Evolutionary conservation across 352 stramenopile species (phyloP), one percentile per base, ranked within the genome.

Genomic region (Blastocystis sp.): DNA sequence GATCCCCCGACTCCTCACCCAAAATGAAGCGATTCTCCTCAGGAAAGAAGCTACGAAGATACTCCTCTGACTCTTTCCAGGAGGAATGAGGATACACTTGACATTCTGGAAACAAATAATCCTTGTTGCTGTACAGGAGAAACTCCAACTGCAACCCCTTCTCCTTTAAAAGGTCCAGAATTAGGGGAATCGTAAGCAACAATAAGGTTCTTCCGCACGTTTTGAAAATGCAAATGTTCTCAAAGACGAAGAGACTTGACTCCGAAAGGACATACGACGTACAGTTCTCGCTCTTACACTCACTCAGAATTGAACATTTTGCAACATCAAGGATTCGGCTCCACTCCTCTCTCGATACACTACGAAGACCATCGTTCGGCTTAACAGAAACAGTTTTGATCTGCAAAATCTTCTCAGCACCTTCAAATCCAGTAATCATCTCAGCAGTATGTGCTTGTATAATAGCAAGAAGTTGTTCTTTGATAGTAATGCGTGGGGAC

Each of bases 171-270:
- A 85, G 18, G 7, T 76, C 63, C 49, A 85, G n/a, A 6, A 85
- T 38, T 4, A 85, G 32, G 18, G 57, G 57, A 56, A 85, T 56
- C n/a, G 48, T 44, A 49, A 44, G 46, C 21, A 85, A 29, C 40
- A 85, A 42, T n/a, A 72, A 67, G 11, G 96, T 99, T 4, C 95
- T 98, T 61, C 96, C 96, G 89, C 96, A 99, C 44, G 96, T 99
- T 91, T 99, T 99, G 87, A 98, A 94, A 29, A 98, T 94, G 51
- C 98, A 89, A 89, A 98, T 98, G 91, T 97, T 93, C 7, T 94
- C 91, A 89, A 98, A 99, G 36, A 99, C 92, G 88, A 99, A 99
- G 73, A 99, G 92, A 36, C 92, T 97, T 54, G 93, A 97, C 89
- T 97, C 94, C n/a, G 92, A 96, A 51, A 97, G 88, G 40, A 92